phyloP scores from a whole-genome alignment of 768 basidiomycete genomes.

The Podaxis rugospora region DNA sequence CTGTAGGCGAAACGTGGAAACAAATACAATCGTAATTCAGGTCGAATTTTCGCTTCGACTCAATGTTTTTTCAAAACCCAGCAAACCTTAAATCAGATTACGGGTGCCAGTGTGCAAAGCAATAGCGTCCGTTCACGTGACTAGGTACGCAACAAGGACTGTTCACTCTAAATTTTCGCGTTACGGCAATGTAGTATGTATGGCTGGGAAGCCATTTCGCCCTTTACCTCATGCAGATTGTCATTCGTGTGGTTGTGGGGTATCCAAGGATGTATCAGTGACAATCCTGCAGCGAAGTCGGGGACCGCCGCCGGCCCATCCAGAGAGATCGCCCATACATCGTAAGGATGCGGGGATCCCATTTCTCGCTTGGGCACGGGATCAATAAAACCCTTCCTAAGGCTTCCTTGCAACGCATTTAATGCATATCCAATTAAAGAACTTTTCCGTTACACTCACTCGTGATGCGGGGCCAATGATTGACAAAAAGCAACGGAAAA shows the following conservation, averaged over 20 bases:
- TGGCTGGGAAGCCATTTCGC: not conserved
- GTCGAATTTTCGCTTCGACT: not conserved
- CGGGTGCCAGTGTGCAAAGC: not conserved
- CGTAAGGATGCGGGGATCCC: not conserved
- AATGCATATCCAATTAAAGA: not conserved
- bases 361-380: not conserved
- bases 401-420: not conserved
- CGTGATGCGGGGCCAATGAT: not conserved
- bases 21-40: not conserved
- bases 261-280: not conserved
- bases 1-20: constrained; percentile 1
- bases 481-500: not conserved
- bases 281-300: not conserved
- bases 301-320: constrained; percentile 4
- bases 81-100: not conserved
- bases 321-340: not conserved
- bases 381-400: not conserved
- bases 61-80: not conserved
- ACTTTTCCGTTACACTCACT: not conserved
- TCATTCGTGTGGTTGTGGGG: not conserved
- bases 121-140: constrained; percentile 3
- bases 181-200: not conserved
- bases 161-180: not conserved
- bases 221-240: not conserved
- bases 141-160: not conserved